A percentile compares a stretch with the other conserved stretches of the same genome.
phyloP scores from a whole-genome alignment of 1,139 yeast genomes.

The Hansenula sp. region DNA sequence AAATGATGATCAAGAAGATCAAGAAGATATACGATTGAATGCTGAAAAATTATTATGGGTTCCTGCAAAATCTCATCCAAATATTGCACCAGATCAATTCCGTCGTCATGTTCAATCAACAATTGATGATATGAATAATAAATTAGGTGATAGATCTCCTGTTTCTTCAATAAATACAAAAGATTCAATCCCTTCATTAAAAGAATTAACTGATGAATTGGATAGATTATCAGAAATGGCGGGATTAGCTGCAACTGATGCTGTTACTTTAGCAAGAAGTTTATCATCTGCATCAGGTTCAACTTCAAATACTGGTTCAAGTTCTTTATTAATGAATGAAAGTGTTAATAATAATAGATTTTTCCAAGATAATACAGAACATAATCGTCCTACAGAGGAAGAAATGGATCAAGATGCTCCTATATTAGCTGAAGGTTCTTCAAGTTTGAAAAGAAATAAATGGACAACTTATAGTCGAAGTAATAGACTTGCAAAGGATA shows the following conservation, averaged over 20 bases:
- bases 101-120: slow-evolving; percentile 76
- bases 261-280: slow-evolving; percentile 70
- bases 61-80: slow-evolving; percentile 92
- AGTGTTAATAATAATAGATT: too few species aligned
- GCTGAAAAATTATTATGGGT: slow-evolving; percentile 71
- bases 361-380: background rate
- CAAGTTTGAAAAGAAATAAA: slow-evolving; percentile 28
- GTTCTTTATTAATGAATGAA: slow-evolving; percentile 20
- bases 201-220: slow-evolving; percentile 62
- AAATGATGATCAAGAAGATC: slow-evolving; percentile 8
- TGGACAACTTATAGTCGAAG: slow-evolving; percentile 33
- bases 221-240: slow-evolving; percentile 64
- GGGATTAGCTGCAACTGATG: slow-evolving; percentile 70
- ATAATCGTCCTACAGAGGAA: background rate
- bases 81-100: slow-evolving; percentile 88
- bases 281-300: slow-evolving; percentile 41
- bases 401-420: slow-evolving; percentile 23
- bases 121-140: slow-evolving; percentile 66
- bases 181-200: slow-evolving; percentile 47
- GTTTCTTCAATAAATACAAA: slow-evolving; percentile 1
- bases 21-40: slow-evolving; percentile 19
- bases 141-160: slow-evolving; percentile 14
- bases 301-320: slow-evolving; percentile 39
- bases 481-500: slow-evolving; percentile 14
- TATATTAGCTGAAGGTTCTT: slow-evolving; percentile 17